Conservation (phyloP, 805 yeast species). For the Lachancea waltii region DNA sequence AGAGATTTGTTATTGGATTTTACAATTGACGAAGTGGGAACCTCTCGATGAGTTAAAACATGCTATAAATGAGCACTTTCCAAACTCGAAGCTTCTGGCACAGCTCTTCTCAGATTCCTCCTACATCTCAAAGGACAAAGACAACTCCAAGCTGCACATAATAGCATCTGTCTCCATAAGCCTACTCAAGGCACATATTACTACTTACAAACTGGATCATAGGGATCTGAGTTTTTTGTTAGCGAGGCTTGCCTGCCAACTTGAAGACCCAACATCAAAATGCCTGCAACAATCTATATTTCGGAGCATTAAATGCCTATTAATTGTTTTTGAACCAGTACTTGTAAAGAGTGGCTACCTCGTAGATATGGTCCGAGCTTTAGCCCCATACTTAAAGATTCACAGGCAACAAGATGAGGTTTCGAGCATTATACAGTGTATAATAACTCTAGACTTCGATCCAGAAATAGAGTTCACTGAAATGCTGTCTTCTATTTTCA, state of each 20-base stretch:
- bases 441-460: constrained; percentile 9
- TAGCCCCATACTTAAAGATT: constrained; percentile 13
- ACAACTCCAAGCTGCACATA: constrained; percentile 12
- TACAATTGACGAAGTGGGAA: constrained; percentile 9
- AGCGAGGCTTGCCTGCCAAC: constrained; percentile 11
- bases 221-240: constrained; percentile 14
- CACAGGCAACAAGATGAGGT: constrained; percentile 15
- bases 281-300: constrained; percentile 7
- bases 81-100: background rate
- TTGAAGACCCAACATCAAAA: background rate
- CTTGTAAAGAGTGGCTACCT: constrained; percentile 7
- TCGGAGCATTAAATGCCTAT: constrained; percentile 17
- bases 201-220: background rate
- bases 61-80: background rate
- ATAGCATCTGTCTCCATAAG: constrained; percentile 5
- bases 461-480: constrained; percentile 7
- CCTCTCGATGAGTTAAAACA: background rate
- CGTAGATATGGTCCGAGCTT: constrained; percentile 6
- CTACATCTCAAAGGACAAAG: background rate
- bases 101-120: background rate
- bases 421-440: constrained; percentile 8
- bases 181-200: constrained; percentile 7
- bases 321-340: constrained; percentile 12
- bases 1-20: constrained; percentile 8
- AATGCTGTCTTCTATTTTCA: constrained; percentile 14